Evolutionary conservation across 2,329 filamentous ascomycete species (phyloP).

Genomic region (Fusarium agapanthi): DNA sequence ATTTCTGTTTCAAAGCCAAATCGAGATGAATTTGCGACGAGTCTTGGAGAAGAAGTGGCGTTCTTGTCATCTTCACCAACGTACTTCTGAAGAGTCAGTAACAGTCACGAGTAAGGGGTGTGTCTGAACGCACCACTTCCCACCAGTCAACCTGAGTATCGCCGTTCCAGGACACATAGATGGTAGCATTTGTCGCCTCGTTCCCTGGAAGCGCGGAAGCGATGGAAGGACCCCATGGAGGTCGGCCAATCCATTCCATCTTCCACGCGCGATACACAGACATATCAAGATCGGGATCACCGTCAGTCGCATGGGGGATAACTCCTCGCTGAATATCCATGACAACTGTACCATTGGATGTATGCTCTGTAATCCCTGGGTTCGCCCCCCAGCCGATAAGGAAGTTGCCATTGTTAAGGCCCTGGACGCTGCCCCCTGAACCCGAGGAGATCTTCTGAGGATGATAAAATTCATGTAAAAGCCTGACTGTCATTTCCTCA

Average conservation of each 20-base stretch:
- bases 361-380: constrained; percentile 57
- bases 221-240: constrained; percentile 39
- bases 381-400: constrained; percentile 67
- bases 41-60: constrained; percentile 6
- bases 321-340: constrained; percentile 53
- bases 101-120: neutral
- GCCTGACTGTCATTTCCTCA: constrained; percentile 54
- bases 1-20: constrained; percentile 35
- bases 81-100: constrained; percentile 22
- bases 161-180: constrained; percentile 43
- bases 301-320: constrained; percentile 50
- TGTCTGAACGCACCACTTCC: constrained; percentile 31
- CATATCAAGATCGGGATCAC: constrained; percentile 18
- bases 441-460: constrained; percentile 60
- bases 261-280: constrained; percentile 40
- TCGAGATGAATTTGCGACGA: constrained; percentile 34
- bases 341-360: constrained; percentile 38
- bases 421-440: constrained; percentile 60
- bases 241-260: constrained; percentile 39
- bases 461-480: constrained; percentile 59
- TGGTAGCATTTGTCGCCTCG: constrained; percentile 10
- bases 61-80: constrained; percentile 30
- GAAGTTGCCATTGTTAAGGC: constrained; percentile 61
- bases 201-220: constrained; percentile 18
- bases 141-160: constrained; percentile 37